Evolutionary conservation across 108 stramenopile genomes (phyloP).

Genomic region (Aurantiochytrium sp.): DNA sequence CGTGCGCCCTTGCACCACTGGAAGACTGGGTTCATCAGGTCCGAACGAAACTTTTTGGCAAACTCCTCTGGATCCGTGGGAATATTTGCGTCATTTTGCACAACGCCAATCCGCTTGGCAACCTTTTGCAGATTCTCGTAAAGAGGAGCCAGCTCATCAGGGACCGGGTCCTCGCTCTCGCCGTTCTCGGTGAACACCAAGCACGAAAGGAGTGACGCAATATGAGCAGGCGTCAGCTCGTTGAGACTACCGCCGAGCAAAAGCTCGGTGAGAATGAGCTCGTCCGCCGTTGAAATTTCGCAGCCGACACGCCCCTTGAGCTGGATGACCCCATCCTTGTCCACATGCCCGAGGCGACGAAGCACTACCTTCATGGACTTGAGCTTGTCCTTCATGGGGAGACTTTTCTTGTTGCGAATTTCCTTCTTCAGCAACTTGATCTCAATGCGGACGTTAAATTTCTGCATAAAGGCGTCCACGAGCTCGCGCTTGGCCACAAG

Average conservation of each 20-base stretch:
- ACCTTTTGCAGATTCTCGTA: constrained; percentile 35
- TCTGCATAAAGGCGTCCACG: neutral
- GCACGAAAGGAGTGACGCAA: constrained; percentile 79
- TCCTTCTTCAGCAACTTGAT: constrained; percentile 14
- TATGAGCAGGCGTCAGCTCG: constrained; percentile 78
- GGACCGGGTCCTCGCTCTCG: constrained; percentile 22
- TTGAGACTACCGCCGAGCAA: constrained; percentile 93
- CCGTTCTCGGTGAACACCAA: constrained; percentile 74
- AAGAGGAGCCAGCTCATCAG: constrained; percentile 28
- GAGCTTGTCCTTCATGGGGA: constrained; percentile 91
- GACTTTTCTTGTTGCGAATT: constrained; percentile 51
- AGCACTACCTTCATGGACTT: constrained; percentile 88
- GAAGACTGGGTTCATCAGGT: constrained; percentile 87
- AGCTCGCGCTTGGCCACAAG: neutral
- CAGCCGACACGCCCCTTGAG: constrained; percentile 96
- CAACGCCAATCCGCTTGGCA: constrained; percentile 24
- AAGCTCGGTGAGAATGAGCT: constrained; percentile 89
- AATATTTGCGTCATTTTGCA: constrained; percentile 10
- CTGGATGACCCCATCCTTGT: constrained; percentile 82
- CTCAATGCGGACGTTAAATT: neutral
- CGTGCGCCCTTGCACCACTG: constrained; percentile 93
- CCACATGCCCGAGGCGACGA: constrained; percentile 83
- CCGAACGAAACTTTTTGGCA: constrained; percentile 71
- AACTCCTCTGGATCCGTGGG: constrained; percentile 54
- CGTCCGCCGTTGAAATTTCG: constrained; percentile 93